Evolutionary conservation across 2,329 filamentous ascomycete species (phyloP).

Genomic region (Fusarium papillatum): DNA sequence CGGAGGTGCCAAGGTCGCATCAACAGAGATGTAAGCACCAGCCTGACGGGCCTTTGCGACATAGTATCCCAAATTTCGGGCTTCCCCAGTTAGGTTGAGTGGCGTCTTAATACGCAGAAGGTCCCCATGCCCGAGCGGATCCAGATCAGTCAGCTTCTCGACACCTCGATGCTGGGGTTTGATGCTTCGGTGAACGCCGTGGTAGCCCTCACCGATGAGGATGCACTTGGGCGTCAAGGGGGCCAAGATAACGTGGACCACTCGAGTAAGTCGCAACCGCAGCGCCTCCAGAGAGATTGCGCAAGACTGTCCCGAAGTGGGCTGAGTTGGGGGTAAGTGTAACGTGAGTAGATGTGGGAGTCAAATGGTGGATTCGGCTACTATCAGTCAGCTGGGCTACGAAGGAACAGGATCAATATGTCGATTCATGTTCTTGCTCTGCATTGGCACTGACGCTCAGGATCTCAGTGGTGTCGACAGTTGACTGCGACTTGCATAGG

Average conservation of each 20-base stretch:
- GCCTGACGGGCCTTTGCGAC: background rate
- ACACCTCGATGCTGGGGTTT: background rate
- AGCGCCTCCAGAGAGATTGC: background rate
- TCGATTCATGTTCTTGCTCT: background rate
- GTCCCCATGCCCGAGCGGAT: background rate
- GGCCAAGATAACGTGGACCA: background rate
- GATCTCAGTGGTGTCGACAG: background rate
- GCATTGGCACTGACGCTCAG: background rate
- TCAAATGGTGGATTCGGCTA: background rate
- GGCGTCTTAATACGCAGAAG: background rate
- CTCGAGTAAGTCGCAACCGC: background rate
- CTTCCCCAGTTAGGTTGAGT: background rate
- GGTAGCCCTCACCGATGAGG: background rate
- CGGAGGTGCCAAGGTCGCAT: slow-evolving; percentile 91
- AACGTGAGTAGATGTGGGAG: background rate
- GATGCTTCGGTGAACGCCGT: background rate
- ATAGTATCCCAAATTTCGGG: background rate
- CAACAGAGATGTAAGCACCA: slow-evolving; percentile 84
- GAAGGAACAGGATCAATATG: too few species aligned
- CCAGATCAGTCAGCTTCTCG: background rate
- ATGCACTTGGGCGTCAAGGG: background rate
- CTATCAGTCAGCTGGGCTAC: background rate
- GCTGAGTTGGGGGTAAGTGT: background rate
- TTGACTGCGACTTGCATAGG: background rate
- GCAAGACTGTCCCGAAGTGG: background rate